Evolutionary conservation across 169 alveolate genomes (phyloP).

Genomic region (Plasmodium falciparum): DNA sequence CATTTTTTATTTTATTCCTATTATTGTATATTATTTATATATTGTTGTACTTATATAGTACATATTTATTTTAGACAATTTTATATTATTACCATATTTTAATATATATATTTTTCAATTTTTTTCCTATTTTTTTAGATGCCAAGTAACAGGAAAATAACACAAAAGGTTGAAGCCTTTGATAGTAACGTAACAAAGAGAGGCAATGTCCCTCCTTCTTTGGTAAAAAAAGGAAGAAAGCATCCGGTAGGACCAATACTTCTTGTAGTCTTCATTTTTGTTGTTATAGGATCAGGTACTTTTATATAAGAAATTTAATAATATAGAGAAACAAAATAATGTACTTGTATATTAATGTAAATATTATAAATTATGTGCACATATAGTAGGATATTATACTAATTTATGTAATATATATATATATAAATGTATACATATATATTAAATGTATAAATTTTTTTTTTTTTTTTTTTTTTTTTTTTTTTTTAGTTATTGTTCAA

Average conservation of each 20-base stretch:
- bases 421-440: too few species aligned
- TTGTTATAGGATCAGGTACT: slow-evolving; percentile 77
- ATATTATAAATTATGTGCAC: too few species aligned
- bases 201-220: slow-evolving; percentile 68
- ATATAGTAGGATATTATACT: too few species aligned
- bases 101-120: not conserved
- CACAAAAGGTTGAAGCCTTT: slow-evolving; percentile 55
- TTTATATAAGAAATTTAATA: not conserved
- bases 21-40: too few species aligned
- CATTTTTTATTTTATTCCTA: too few species aligned
- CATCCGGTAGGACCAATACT: slow-evolving; percentile 75
- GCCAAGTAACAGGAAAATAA: slow-evolving; percentile 64
- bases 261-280: slow-evolving; percentile 58
- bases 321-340: too few species aligned
- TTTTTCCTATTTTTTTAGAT: slow-evolving; percentile 13
- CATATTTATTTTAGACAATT: too few species aligned
- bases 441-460: too few species aligned
- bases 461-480: slow-evolving; percentile 1
- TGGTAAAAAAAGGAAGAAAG: slow-evolving; percentile 58
- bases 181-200: slow-evolving; percentile 51
- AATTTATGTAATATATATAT: too few species aligned
- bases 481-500: slow-evolving; percentile 55
- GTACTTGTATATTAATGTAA: too few species aligned
- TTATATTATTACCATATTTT: too few species aligned
- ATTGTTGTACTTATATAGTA: too few species aligned